Conservation (phyloP, 257 asterid species). For the Henckelia pumila region DNA sequence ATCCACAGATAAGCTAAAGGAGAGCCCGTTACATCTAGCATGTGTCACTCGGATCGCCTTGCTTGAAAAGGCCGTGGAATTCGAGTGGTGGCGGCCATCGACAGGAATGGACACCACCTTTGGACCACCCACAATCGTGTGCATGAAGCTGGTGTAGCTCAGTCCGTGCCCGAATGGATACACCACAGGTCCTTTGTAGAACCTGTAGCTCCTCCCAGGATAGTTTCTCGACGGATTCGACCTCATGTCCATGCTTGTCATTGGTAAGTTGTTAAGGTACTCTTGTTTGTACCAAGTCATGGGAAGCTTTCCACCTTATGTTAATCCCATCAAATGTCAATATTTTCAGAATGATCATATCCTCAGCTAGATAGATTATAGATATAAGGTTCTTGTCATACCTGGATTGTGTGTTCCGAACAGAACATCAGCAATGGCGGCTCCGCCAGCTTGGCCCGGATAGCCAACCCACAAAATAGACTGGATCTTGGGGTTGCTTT, state of each 20-base stretch:
- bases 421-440: slow-evolving; percentile 86
- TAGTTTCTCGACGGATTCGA: slow-evolving; percentile 50
- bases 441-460: slow-evolving; percentile 96
- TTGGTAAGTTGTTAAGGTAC: slow-evolving; percentile 59
- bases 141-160: slow-evolving; percentile 67
- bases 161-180: slow-evolving; percentile 81
- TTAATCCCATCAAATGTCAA: not conserved
- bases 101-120: slow-evolving; percentile 45
- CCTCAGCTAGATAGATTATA: no score
- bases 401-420: slow-evolving; percentile 87
- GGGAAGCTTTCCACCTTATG: slow-evolving; percentile 81
- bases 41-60: slow-evolving; percentile 55
- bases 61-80: slow-evolving; percentile 33
- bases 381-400: no score
- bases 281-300: slow-evolving; percentile 92
- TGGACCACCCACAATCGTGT: slow-evolving; percentile 53
- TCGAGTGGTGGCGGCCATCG: slow-evolving; percentile 52
- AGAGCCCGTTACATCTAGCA: slow-evolving; percentile 46
- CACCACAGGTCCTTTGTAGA: slow-evolving; percentile 68
- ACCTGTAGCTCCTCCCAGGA: slow-evolving; percentile 74
- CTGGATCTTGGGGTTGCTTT: slow-evolving; percentile 55
- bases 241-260: slow-evolving; percentile 80
- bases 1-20: slow-evolving; percentile 40
- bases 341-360: no score
- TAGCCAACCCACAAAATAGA: slow-evolving; percentile 88